These are phyloP conservation scores for Fistulifera solaris DNA, from an alignment of 108 stramenopile genomes.

Conservation along the genomic window DNA sequence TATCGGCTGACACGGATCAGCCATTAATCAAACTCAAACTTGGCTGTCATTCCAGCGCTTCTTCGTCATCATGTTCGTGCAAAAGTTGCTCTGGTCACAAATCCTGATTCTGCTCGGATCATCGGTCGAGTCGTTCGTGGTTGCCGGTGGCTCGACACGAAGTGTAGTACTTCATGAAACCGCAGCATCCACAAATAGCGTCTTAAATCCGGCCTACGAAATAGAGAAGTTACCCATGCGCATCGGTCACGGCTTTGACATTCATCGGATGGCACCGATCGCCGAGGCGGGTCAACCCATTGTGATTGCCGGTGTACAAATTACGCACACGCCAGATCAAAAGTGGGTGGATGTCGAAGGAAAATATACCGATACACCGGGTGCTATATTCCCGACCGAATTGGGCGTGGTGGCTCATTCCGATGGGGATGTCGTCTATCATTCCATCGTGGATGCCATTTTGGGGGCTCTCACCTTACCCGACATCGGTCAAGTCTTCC, in stretches of 20 bases:
- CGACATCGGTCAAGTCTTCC: constrained; percentile 92
- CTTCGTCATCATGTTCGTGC: no score
- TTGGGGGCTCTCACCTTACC: constrained; percentile 85
- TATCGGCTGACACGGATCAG: no score
- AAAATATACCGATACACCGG: constrained; percentile 51
- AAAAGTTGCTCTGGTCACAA: no score
- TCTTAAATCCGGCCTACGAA: constrained; percentile 58
- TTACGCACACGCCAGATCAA: constrained; percentile 63
- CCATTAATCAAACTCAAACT: no score
- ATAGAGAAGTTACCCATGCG: constrained; percentile 76
- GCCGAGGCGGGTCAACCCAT: constrained; percentile 84
- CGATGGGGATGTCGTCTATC: constrained; percentile 94
- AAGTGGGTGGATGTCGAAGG: constrained; percentile 82
- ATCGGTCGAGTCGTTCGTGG: no score
- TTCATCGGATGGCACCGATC: constrained; percentile 87
- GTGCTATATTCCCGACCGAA: constrained; percentile 64
- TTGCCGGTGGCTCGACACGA: no score
- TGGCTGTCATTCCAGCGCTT: no score
- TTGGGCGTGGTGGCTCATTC: constrained; percentile 89
- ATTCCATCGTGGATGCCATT: constrained; percentile 90
- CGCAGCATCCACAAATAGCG: constrained; percentile 18
- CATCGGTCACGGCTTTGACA: constrained; percentile 95
- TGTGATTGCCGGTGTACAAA: constrained; percentile 84
- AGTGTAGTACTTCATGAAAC: neutral
- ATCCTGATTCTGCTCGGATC: no score